Evolutionary conservation across 2,329 filamentous ascomycete genomes (phyloP).

Genomic region (Sphaceloma murrayae): DNA sequence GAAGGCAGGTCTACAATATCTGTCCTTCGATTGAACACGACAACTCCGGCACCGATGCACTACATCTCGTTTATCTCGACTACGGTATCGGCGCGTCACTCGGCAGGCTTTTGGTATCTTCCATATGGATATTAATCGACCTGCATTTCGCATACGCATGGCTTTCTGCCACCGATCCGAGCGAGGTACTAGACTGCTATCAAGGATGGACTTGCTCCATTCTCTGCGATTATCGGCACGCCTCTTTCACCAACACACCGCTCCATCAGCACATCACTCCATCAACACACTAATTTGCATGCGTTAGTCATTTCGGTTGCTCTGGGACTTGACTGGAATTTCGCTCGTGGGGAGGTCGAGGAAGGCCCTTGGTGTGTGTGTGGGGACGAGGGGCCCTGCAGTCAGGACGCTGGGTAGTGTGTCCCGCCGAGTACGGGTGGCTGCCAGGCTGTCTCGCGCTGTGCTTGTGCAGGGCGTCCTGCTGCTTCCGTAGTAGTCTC

Average conservation of each 20-base stretch:
- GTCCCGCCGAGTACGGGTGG: too few relatives aligned
- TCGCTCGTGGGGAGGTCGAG: slow-evolving; percentile 20
- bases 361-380: background rate
- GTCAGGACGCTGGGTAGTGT: background rate
- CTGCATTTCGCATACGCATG: slow-evolving; percentile 22
- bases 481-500: too few relatives aligned
- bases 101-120: slow-evolving; percentile 29
- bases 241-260: too few relatives aligned
- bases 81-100: slow-evolving; percentile 31
- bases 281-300: slow-evolving; percentile 7
- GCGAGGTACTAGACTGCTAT: background rate
- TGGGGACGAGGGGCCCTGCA: slow-evolving; percentile 2
- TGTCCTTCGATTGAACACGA: slow-evolving; percentile 9
- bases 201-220: background rate
- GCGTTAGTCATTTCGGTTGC: background rate
- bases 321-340: slow-evolving; percentile 13
- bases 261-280: slow-evolving; percentile 7
- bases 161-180: background rate
- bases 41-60: slow-evolving; percentile 34
- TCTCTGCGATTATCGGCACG: too few relatives aligned
- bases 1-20: slow-evolving; percentile 2
- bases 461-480: background rate
- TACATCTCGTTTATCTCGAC: slow-evolving; percentile 31
- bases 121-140: slow-evolving; percentile 20
- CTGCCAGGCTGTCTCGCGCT: too few relatives aligned